A percentile compares a stretch with the other conserved stretches of the same genome.
These are phyloP conservation scores for Cryptosporidium sp. DNA, from an alignment of 169 alveolate species.

Conservation along the genomic window DNA sequence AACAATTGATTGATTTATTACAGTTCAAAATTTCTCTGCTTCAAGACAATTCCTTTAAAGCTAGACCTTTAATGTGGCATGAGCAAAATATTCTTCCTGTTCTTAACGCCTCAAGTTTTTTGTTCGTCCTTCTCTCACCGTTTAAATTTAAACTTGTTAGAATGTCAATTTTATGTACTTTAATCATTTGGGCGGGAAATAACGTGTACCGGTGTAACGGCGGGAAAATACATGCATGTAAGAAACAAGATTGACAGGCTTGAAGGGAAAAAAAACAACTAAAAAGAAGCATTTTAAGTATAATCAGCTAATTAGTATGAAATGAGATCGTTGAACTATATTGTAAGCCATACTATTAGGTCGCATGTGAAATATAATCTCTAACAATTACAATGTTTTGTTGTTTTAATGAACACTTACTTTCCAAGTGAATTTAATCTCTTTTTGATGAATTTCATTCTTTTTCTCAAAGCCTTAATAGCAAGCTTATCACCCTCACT, in stretches of 20 bases:
- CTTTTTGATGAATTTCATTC: conserved; percentile 45
- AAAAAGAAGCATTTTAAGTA: neutral
- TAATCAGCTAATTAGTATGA: neutral
- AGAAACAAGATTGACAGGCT: neutral
- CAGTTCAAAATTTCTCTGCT: neutral
- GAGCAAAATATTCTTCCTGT: neutral
- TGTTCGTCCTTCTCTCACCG: neutral
- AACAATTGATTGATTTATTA: too few species aligned
- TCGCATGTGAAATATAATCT: neutral
- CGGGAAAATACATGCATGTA: conserved; percentile 9
- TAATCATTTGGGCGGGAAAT: neutral
- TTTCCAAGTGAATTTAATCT: conserved; percentile 4
- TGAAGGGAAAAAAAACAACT: too few species aligned
- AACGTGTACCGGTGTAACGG: neutral
- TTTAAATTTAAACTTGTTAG: neutral
- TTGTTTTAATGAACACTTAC: neutral
- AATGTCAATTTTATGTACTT: neutral
- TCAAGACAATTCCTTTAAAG: neutral
- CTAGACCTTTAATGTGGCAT: neutral
- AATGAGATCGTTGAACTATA: neutral
- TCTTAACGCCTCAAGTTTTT: neutral
- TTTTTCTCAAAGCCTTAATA: conserved; percentile 18
- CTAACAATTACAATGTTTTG: neutral
- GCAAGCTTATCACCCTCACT: neutral
- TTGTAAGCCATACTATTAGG: neutral